Conservation (phyloP, 805 yeast species). For the Metschnikowia noctiluminum region DNA sequence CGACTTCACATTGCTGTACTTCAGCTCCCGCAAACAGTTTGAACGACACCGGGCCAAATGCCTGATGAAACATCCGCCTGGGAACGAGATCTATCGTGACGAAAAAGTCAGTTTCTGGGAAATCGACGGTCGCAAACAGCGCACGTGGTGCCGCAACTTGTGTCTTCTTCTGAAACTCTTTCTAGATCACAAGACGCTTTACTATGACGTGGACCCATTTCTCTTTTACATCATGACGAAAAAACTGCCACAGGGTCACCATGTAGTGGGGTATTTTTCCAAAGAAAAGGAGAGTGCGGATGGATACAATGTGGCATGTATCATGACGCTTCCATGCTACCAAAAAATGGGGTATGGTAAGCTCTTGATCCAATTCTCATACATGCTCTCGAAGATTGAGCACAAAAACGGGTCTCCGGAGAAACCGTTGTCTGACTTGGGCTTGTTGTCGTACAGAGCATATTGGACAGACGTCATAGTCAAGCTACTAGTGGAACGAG, state of each 20-base stretch:
- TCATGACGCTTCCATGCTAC: constrained; percentile 91
- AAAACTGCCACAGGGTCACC: constrained; percentile 88
- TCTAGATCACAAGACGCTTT: constrained; percentile 91
- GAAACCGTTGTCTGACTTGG: constrained; percentile 93
- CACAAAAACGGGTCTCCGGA: constrained; percentile 95
- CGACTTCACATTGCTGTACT: constrained; percentile 85
- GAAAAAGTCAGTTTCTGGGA: constrained; percentile 92
- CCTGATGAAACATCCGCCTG: constrained; percentile 94
- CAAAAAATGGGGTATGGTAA: constrained; percentile 95
- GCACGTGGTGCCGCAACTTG: constrained; percentile 96
- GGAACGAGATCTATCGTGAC: constrained; percentile 94
- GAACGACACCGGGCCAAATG: constrained; percentile 88
- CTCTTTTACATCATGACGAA: constrained; percentile 93
- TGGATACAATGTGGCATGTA: constrained; percentile 94
- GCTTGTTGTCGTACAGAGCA: constrained; percentile 88
- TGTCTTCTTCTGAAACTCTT: constrained; percentile 88
- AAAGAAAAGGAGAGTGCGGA: constrained; percentile 97
- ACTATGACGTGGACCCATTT: constrained; percentile 98
- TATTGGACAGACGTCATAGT: constrained; percentile 93
- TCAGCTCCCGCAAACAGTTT: constrained; percentile 85
- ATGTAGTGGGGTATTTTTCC: constrained; percentile 93
- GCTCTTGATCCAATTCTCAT: constrained; percentile 86
- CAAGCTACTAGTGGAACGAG: constrained; percentile 61
- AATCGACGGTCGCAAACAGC: constrained; percentile 92
- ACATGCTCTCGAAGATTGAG: constrained; percentile 84